phyloP scores from a whole-genome alignment of 345 rosid species.

The Murraya koenigii region DNA sequence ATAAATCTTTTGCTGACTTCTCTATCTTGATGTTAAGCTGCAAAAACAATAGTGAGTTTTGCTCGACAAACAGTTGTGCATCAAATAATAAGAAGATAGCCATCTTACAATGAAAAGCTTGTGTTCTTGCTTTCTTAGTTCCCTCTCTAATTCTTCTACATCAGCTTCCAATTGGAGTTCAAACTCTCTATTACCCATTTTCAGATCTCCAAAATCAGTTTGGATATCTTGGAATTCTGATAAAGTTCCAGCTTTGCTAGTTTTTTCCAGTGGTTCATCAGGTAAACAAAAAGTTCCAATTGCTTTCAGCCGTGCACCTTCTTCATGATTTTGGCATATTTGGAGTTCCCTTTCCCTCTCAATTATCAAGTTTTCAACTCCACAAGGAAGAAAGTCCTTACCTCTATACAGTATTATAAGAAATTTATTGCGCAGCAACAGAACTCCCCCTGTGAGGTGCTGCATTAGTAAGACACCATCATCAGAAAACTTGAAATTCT shows the following conservation, averaged over 20 bases:
- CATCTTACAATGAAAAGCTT: slow-evolving; percentile 67
- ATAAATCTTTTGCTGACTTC: slow-evolving; percentile 45
- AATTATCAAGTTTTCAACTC: slow-evolving; percentile 46
- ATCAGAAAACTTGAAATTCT: neutral
- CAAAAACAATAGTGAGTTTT: slow-evolving; percentile 19
- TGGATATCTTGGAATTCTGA: slow-evolving; percentile 61
- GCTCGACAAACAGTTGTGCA: slow-evolving; percentile 3
- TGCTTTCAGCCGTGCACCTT: slow-evolving; percentile 52
- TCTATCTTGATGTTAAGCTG: slow-evolving; percentile 69
- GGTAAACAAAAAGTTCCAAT: slow-evolving; percentile 34
- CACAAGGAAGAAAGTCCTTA: slow-evolving; percentile 68
- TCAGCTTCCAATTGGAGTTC: slow-evolving; percentile 49
- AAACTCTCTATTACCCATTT: slow-evolving; percentile 32
- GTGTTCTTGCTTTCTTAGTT: slow-evolving; percentile 57
- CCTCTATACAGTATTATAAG: slow-evolving; percentile 77
- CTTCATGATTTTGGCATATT: slow-evolving; percentile 59
- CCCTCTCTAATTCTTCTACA: slow-evolving; percentile 46
- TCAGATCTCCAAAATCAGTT: slow-evolving; percentile 34
- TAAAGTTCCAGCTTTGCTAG: slow-evolving; percentile 59
- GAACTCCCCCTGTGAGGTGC: slow-evolving; percentile 78
- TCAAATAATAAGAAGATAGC: slow-evolving; percentile 15
- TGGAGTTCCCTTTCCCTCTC: slow-evolving; percentile 66
- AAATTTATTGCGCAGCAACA: slow-evolving; percentile 71
- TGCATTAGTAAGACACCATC: slow-evolving; percentile 26
- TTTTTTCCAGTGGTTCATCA: slow-evolving; percentile 32